Base-by-base conservation (phyloP, 108 stramenopile species). In the Fragilariopsis cylindrus region DNA sequence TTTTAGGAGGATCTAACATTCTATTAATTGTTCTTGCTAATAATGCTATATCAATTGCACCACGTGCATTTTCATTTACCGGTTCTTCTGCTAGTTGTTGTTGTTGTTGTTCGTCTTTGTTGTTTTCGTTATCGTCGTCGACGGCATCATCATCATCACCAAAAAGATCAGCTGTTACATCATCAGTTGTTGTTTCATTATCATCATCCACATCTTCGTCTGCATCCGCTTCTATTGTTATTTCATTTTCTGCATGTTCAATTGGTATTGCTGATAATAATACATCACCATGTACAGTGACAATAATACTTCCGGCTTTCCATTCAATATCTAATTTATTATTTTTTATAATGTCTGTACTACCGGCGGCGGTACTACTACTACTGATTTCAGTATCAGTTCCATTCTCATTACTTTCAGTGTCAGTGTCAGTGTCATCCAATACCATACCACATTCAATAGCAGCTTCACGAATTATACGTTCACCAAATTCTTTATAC, bases 291-390 rank as follows among this genome's bases (percentile, higher is more conserved):
- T 74, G 74, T 15, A 92, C 82, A 2, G 88, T 87, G 1, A 92
- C 87, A 18, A 89, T 65, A 11, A 92, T 81, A 15, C 72, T 65
- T 41, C 76, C 88, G 0, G 76, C 60, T 69, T 83, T 87, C 91
- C 91, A 92, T 46, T 88, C 85, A 62, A 92, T 81, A 16, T 45
- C 53, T 65, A 78, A 67, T 45, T 44, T 42, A 43, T 43, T 63
- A n/a, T 40, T 41, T 16, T 12, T 63, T 9, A 30, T 30, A 30
- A 30, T 30, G 30, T 30, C 30, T 30, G 30, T 30, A 30, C 30
- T 30, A 30, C 30, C 30, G 30, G 30, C 30, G 30, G 30, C 30
- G 45, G 65, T 55, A 3, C 67, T 65, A 13, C 30, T 30, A 53
- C 52, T 30, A 53, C 52, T 53, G 52, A 53, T n/a, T 53, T 53